Evolutionary conservation across 2,329 filamentous ascomycete genomes (phyloP), one percentile per base, ranked within the genome.

Genomic region (Stachybotrys chlorohalonatus): DNA sequence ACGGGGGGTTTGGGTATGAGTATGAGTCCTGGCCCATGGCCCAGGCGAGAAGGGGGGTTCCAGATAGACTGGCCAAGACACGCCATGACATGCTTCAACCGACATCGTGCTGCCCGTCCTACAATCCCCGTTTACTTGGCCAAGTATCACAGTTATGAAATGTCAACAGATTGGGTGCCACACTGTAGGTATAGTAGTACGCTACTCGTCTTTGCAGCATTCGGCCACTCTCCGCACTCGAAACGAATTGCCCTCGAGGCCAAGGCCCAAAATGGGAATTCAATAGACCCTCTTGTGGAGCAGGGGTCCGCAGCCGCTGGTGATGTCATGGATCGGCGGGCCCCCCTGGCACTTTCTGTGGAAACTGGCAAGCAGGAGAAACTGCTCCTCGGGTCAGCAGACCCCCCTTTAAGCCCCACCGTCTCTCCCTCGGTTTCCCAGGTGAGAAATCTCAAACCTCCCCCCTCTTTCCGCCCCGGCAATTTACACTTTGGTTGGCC

Each of bases 291-390:
- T 13, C 13, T 42, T 42, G 9, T 24, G 24, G 24, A 13, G 36
- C 49, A 51, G 32, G 49, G 49, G 49, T 51, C 32, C 49, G 11
- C 11, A 9, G 49, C 49, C 24, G 13, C 36, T 31, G 24, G 24
- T 51, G 49, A 51, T 51, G 49, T 51, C 49, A 51, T 51, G 49
- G 49, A 51, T 51, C 49, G 49, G 49, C 24, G 49, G 24, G 8
- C 32, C 32, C 36, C 11, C 36, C 36, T 42, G 9, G 36, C 9
- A 13, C 36, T 3, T 42, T 9, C 9, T 42, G 36, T 13, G 36
- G 36, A 42, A 42, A 9, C 36, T 42, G 36, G 36, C 36, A 42
- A 24, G 24, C 24, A 24, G 24, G 24, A 24, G 24, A 24, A 24
- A 24, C 24, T 24, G 24, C 24, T 42, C 13, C 13, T 42, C 36